Evolutionary conservation across 2,329 filamentous ascomycete genomes (phyloP).

Genomic region (Calonectria multiphialidica): DNA sequence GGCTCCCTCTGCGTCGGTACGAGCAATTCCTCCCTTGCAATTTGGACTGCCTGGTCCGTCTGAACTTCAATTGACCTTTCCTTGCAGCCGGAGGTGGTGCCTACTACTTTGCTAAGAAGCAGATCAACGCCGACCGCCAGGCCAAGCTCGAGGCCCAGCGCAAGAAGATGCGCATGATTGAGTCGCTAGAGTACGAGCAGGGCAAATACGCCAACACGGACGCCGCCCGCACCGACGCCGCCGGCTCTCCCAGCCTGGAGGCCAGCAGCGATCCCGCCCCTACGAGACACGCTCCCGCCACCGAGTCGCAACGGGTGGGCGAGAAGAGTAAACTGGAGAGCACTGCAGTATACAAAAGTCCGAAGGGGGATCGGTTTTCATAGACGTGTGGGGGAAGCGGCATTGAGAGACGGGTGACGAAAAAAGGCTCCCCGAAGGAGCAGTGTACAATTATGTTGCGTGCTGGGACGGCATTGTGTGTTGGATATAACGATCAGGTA

Average conservation of each 20-base stretch:
- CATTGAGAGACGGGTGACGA: not conserved
- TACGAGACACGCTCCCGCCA: constrained; percentile 82
- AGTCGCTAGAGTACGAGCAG: constrained; percentile 64
- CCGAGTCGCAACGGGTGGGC: constrained; percentile 72
- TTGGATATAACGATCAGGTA: constrained; percentile 14
- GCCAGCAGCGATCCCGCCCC: constrained; percentile 85
- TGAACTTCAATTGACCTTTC: constrained; percentile 30
- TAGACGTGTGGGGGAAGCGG: constrained; percentile 40
- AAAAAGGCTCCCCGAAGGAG: constrained; percentile 28
- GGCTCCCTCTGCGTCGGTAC: constrained; percentile 86
- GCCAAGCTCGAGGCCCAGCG: constrained; percentile 76
- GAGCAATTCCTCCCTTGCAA: constrained; percentile 41
- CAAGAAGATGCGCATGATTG: constrained; percentile 71
- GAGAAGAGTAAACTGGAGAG: constrained; percentile 96
- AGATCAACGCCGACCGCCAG: constrained; percentile 91
- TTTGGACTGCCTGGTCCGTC: not conserved
- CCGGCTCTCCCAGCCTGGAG: constrained; percentile 77
- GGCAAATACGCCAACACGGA: constrained; percentile 56
- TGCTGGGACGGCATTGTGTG: constrained; percentile 1
- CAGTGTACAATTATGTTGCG: constrained; percentile 42
- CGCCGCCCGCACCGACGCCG: constrained; percentile 69
- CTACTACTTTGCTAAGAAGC: constrained; percentile 95
- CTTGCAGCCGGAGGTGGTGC: constrained; percentile 83
- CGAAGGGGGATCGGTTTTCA: constrained; percentile 89
- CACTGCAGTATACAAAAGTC: constrained; percentile 78